Conservation (phyloP, 1,284 basidiomycete genomes). For the Sporisorium exsertum region DNA sequence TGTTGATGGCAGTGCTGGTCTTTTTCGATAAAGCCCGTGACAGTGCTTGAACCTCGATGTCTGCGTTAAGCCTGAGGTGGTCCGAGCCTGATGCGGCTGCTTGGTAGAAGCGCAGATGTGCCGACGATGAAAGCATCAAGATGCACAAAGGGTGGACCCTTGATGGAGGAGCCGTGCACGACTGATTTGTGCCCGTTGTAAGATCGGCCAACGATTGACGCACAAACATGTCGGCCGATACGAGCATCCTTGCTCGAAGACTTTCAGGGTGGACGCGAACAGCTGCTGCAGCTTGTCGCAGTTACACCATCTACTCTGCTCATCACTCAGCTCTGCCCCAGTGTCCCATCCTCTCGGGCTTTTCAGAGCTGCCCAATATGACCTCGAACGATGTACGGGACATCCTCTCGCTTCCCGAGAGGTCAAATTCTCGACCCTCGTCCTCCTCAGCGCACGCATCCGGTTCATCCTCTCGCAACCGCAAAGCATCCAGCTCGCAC, state of each 20-base stretch:
- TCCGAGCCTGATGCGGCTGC: neutral
- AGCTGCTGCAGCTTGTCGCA: conserved; percentile 26
- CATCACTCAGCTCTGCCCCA: neutral
- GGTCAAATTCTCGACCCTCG: conserved; percentile 24
- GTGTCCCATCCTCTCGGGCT: too few species aligned
- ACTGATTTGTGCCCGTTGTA: neutral
- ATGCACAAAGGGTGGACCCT: conserved; percentile 32
- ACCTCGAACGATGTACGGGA: conserved; percentile 65
- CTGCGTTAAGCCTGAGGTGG: neutral
- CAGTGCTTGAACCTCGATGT: neutral
- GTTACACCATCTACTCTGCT: conserved; percentile 6
- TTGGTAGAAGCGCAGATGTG: conserved; percentile 2
- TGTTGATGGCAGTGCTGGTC: neutral
- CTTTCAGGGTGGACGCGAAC: conserved; percentile 14
- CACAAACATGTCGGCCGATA: conserved; percentile 5
- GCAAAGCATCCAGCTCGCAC: conserved; percentile 37
- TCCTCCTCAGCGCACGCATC: conserved; percentile 40
- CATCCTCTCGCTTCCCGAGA: conserved; percentile 62
- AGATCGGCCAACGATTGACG: too few species aligned
- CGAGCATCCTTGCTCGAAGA: neutral
- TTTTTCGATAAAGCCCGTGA: neutral
- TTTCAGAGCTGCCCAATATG: conserved; percentile 23
- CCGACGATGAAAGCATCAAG: neutral
- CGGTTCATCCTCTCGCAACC: conserved; percentile 36
- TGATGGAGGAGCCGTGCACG: conserved; percentile 25